A percentile compares a stretch with the other conserved stretches of the same genome.
Conservation (phyloP, 768 basidiomycete species). For the Mycena albidolilacea region DNA sequence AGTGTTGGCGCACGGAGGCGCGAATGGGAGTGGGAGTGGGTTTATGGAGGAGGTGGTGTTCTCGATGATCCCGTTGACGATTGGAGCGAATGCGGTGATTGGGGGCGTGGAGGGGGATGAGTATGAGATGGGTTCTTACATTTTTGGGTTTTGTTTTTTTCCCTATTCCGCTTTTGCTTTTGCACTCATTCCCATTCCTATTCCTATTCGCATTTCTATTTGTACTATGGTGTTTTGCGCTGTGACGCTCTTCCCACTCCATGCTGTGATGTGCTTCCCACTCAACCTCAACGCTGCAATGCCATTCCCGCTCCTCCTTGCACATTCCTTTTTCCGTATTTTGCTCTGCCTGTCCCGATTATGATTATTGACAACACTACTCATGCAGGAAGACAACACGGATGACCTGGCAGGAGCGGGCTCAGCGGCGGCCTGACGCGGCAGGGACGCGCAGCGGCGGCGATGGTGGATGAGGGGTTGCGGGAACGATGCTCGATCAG, state of each 20-base stretch:
- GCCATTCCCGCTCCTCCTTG: background rate
- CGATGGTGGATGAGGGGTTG: conserved; percentile 67
- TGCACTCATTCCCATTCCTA: too few relatives aligned
- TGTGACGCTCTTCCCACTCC: background rate
- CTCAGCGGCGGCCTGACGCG: background rate
- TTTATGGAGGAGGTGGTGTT: conserved; percentile 7
- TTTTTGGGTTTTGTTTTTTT: too few relatives aligned
- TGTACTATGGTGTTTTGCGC: too few relatives aligned
- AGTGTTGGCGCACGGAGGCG: background rate
- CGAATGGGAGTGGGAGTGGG: conserved; percentile 2
- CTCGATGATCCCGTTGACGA: conserved; percentile 39
- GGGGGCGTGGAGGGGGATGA: conserved; percentile 33
- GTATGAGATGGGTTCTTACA: background rate
- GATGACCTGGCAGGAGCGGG: background rate
- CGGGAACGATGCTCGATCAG: conserved; percentile 75
- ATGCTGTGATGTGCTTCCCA: too few relatives aligned
- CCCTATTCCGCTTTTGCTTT: too few relatives aligned
- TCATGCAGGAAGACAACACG: background rate
- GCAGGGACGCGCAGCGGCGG: background rate
- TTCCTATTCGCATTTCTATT: too few relatives aligned
- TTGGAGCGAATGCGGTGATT: conserved; percentile 29
- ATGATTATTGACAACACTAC: background rate
- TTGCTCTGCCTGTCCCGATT: background rate
- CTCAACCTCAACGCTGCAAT: too few relatives aligned
- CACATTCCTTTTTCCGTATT: background rate